These are phyloP conservation scores for Pseudognaphalium luteoalbum DNA, from an alignment of 129 eudicot genomes.

Conservation along the genomic window DNA sequence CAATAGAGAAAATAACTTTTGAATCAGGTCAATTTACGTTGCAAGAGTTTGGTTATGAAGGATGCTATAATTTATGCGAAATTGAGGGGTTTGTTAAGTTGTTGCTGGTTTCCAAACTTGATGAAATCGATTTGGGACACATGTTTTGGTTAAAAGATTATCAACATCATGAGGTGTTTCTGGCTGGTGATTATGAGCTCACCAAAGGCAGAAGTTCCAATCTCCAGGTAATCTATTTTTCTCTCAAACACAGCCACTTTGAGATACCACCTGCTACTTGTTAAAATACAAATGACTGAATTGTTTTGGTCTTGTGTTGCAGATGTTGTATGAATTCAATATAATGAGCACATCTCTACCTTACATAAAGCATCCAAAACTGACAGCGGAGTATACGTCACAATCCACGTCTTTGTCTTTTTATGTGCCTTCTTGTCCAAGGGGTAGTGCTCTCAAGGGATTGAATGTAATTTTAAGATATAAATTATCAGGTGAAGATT, in stretches of 20 bases:
- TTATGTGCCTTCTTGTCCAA: slow-evolving; percentile 6
- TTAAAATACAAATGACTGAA: background rate
- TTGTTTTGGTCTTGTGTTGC: background rate
- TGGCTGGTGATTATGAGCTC: too few species aligned
- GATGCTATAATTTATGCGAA: background rate
- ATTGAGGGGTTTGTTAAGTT: background rate
- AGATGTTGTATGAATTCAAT: slow-evolving; percentile 37
- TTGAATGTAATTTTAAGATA: slow-evolving; percentile 5
- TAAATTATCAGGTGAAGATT: background rate
- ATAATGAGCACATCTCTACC: slow-evolving; percentile 34
- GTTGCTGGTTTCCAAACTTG: background rate
- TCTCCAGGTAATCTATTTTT: too few species aligned
- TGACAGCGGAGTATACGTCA: slow-evolving; percentile 9
- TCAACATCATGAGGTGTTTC: background rate
- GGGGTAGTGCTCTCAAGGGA: slow-evolving; percentile 10
- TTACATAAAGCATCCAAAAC: slow-evolving; percentile 4
- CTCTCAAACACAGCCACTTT: too few species aligned
- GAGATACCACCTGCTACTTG: too few species aligned
- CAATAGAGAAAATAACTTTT: background rate
- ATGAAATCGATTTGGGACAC: background rate
- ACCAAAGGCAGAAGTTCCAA: too few species aligned
- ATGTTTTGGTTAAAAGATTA: background rate
- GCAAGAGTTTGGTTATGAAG: background rate
- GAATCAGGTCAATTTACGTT: background rate
- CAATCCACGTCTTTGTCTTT: slow-evolving; percentile 17